Conservation (phyloP, 2,329 filamentous ascomycete genomes). For the Fusarium luffae region DNA sequence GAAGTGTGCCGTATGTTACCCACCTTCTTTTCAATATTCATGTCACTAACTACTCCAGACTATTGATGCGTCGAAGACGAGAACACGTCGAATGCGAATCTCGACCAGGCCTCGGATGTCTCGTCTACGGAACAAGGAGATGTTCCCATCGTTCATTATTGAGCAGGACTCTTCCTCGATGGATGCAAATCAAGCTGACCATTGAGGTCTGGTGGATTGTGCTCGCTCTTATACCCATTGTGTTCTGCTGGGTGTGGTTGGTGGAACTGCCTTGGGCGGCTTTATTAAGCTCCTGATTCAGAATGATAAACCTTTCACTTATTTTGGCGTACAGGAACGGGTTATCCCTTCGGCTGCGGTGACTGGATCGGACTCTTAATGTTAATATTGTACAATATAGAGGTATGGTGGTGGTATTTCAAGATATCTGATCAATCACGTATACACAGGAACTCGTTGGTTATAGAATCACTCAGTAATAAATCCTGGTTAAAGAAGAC, state of each 20-base stretch:
- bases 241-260: constrained; percentile 54
- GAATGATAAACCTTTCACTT: not conserved
- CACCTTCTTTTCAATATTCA: no score
- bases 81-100: constrained; percentile 71
- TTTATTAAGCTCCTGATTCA: not conserved
- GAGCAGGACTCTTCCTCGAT: constrained; percentile 59
- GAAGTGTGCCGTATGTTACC: constrained; percentile 66
- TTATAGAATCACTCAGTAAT: not conserved
- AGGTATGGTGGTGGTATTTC: not conserved
- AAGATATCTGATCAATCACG: not conserved
- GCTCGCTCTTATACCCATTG: constrained; percentile 55
- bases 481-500: not conserved
- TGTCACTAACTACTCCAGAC: constrained; percentile 48
- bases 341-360: not conserved
- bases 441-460: not conserved
- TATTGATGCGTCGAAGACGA: constrained; percentile 68
- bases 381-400: not conserved
- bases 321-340: not conserved
- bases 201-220: constrained; percentile 63
- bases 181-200: constrained; percentile 58
- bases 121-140: constrained; percentile 62
- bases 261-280: constrained; percentile 35
- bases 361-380: not conserved
- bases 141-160: constrained; percentile 58
- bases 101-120: constrained; percentile 65